Base-by-base conservation (phyloP, 768 basidiomycete species). In the Leccinum barrowsii region DNA sequence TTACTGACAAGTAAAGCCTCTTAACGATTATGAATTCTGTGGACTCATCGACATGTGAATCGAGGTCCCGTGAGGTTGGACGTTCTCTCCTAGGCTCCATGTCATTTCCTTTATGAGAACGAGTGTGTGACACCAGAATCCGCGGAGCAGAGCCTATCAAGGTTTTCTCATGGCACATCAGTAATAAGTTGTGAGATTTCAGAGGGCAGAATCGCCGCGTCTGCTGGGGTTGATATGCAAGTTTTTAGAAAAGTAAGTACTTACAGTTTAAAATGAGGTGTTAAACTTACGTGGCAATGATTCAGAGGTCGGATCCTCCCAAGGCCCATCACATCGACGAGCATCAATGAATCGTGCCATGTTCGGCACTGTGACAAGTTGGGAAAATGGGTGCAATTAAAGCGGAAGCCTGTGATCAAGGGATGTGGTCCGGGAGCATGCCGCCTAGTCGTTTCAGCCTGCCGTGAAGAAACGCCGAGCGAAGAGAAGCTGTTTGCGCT, bases 1-100 rank as follows among this genome's bases (percentile, higher is more conserved):
- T 75, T 24, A 26, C 5, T 8, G 77, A n/a, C 78, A 81, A 63
- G 80, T 68, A 19, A 74, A 74, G 2, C 63, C n/a, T 28, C 19
- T 17, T 19, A 4, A 21, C 11, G 5, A 19, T 21, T 32, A 10
- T 30, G 37, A 52, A 54, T 19, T 11, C 30, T 26, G 26, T 42
- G 37, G 17, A 15, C 17, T 26, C 5, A 52, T 24, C 11, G 10
- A 19, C 42, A 19, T 40, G 19, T 22, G 57, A 42, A 24, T 42
- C 10, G n/a, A 42, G 19, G n/a, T 22, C 17, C n/a, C 50, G 56
- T n/a, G 22, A 30, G n/a, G 21, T 15, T 26, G 47, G 15, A 48
- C 2, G 17, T 51, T 47, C 48, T 50, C n/a, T 11, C 34, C 34
- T 30, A 4, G 2, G 22, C 15, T 7, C 22, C 55, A 12, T 35